Conservation (phyloP, 345 rosid species). For the Camelina hispida region DNA sequence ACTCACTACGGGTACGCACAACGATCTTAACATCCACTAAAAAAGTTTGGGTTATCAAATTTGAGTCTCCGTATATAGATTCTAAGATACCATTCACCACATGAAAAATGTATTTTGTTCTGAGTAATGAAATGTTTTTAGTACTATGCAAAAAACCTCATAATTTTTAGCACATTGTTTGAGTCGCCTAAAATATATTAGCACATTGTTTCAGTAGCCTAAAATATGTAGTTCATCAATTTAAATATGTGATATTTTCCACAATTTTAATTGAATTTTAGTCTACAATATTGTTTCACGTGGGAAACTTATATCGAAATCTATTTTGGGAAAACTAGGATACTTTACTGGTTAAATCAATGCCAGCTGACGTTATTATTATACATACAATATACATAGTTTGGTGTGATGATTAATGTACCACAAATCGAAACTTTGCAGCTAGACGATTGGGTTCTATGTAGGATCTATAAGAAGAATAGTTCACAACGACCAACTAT, state of each 20-base stretch:
- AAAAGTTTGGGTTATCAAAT: conserved; percentile 4
- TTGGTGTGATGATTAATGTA: background rate
- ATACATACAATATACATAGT: background rate
- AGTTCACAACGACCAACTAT: conserved; percentile 61
- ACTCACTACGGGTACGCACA: conserved; percentile 59
- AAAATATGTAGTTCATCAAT: background rate
- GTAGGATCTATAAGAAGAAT: conserved; percentile 75
- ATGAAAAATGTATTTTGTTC: background rate
- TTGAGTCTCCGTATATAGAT: background rate
- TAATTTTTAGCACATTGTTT: background rate
- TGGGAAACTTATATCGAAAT: background rate
- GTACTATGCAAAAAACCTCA: background rate
- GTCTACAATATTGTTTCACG: conserved; percentile 9
- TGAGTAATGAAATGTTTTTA: background rate
- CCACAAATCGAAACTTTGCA: conserved; percentile 23
- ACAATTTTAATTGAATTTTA: background rate
- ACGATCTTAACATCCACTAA: background rate
- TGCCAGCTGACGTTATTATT: background rate
- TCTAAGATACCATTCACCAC: background rate
- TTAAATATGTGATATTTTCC: background rate
- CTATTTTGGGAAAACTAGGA: background rate
- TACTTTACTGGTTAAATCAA: background rate
- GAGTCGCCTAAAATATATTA: background rate
- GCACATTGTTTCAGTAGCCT: background rate
- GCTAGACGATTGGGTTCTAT: conserved; percentile 82